Percentiles rank a stretch among this genome's conserved stretches.
Conservation (phyloP, 2,329 filamentous ascomycete genomes). For the Orbilia blumenaviensis region DNA sequence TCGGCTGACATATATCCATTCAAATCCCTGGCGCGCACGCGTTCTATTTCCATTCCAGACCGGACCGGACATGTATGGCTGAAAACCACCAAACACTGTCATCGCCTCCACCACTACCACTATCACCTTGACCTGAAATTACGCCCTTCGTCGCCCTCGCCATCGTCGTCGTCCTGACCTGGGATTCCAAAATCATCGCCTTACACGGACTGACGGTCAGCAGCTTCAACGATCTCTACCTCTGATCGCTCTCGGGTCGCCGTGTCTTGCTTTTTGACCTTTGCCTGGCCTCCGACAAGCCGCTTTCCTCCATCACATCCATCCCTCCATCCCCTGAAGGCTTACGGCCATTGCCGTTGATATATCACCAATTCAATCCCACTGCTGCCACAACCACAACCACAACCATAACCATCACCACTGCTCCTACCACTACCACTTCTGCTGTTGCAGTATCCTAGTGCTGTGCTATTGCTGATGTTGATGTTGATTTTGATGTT, state of each 20-base stretch:
- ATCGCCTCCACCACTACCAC: background rate
- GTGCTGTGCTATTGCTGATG: too few relatives aligned
- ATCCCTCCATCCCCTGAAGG: background rate
- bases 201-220: too few relatives aligned
- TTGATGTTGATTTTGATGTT: too few relatives aligned
- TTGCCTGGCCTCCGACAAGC: background rate
- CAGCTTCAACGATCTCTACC: conserved; percentile 1
- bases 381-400: too few relatives aligned
- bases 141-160: background rate
- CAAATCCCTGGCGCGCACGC: conserved; percentile 39
- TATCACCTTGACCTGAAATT: background rate
- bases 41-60: conserved; percentile 27
- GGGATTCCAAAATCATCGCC: too few relatives aligned
- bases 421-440: background rate
- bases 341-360: too few relatives aligned
- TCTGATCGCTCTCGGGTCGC: background rate
- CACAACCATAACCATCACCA: background rate
- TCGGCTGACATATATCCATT: conserved; percentile 29
- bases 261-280: background rate
- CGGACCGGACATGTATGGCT: conserved; percentile 13
- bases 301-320: too few relatives aligned
- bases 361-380: too few relatives aligned
- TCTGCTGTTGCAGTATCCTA: too few relatives aligned
- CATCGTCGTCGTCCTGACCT: too few relatives aligned
- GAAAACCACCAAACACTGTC: background rate